A percentile compares a stretch with the other conserved stretches of the same genome.
phyloP scores from a whole-genome alignment of 2,329 filamentous ascomycete genomes.

The Claviceps pusilla region DNA sequence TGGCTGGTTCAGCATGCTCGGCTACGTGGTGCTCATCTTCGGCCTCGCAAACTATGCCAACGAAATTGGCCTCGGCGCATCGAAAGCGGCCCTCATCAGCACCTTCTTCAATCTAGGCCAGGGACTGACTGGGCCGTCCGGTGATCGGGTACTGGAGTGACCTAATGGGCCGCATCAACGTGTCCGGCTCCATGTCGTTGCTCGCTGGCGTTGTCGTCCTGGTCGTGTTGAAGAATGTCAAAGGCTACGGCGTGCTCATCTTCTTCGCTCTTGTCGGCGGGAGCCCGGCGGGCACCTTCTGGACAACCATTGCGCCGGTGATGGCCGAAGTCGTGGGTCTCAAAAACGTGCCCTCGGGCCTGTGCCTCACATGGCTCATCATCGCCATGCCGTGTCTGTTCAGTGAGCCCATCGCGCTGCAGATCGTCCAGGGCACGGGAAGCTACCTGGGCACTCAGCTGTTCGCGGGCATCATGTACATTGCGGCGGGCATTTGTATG shows the following conservation, averaged over 20 bases:
- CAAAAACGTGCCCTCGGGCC: conserved; percentile 47
- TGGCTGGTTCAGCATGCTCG: conserved; percentile 57
- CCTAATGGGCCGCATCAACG: conserved; percentile 54
- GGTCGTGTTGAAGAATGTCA: conserved; percentile 57
- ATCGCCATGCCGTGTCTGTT: conserved; percentile 58
- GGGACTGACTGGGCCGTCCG: conserved; percentile 53
- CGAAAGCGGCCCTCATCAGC: conserved; percentile 56
- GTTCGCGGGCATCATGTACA: conserved; percentile 46
- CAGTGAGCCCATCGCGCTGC: conserved; percentile 47
- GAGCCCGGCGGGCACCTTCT: conserved; percentile 55
- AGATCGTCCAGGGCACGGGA: conserved; percentile 29
- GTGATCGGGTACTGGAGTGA: conserved; percentile 61
- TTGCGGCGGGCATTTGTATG: conserved; percentile 27
- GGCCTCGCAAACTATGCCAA: conserved; percentile 59
- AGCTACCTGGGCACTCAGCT: conserved; percentile 40
- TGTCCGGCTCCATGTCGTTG: conserved; percentile 51
- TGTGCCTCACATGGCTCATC: conserved; percentile 58
- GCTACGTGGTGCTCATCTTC: conserved; percentile 64
- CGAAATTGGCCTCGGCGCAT: conserved; percentile 48
- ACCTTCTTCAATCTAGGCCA: conserved; percentile 57
- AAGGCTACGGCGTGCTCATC: conserved; percentile 48
- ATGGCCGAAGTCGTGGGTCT: conserved; percentile 61
- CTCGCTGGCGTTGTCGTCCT: conserved; percentile 49
- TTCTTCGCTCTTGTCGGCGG: conserved; percentile 61
- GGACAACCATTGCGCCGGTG: conserved; percentile 54